Conservation (phyloP, 768 basidiomycete species). For the Pulveroboletus ravenelii region DNA sequence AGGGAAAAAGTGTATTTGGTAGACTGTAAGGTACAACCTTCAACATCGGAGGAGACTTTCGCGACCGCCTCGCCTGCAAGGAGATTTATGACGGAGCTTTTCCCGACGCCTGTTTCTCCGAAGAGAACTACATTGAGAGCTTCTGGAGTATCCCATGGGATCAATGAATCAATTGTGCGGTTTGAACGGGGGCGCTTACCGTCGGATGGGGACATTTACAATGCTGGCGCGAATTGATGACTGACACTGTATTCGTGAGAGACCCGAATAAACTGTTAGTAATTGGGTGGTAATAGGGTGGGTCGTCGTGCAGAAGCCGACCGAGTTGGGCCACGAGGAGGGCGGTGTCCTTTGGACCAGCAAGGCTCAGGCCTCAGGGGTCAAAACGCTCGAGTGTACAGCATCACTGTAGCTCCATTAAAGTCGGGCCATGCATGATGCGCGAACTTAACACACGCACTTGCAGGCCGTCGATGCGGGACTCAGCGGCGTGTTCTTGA, state of each 20-base stretch:
- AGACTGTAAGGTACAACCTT: slow-evolving; percentile 32
- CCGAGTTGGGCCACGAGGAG: slow-evolving; percentile 2
- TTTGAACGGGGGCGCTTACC: slow-evolving; percentile 10
- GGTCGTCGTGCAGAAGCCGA: slow-evolving; percentile 5
- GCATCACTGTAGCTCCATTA: slow-evolving; percentile 3
- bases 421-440: slow-evolving; percentile 7
- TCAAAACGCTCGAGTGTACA: slow-evolving; percentile 11
- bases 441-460: slow-evolving; percentile 19
- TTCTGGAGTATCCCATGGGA: neutral
- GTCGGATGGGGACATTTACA: slow-evolving; percentile 17
- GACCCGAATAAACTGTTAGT: neutral
- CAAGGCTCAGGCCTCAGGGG: neutral
- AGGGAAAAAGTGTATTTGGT: slow-evolving; percentile 21
- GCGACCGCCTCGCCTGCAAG: slow-evolving; percentile 30
- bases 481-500: neutral
- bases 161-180: neutral
- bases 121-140: slow-evolving; percentile 29
- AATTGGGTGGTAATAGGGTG: neutral
- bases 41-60: slow-evolving; percentile 28
- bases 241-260: slow-evolving; percentile 9
- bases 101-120: slow-evolving; percentile 33
- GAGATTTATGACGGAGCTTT: slow-evolving; percentile 45
- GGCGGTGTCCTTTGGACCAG: slow-evolving; percentile 3
- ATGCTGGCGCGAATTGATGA: neutral
- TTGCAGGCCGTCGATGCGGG: neutral